A percentile compares a stretch with the other conserved stretches of the same genome.
phyloP scores from a whole-genome alignment of 106 monocot genomes.

The Apostasia ramifera region DNA sequence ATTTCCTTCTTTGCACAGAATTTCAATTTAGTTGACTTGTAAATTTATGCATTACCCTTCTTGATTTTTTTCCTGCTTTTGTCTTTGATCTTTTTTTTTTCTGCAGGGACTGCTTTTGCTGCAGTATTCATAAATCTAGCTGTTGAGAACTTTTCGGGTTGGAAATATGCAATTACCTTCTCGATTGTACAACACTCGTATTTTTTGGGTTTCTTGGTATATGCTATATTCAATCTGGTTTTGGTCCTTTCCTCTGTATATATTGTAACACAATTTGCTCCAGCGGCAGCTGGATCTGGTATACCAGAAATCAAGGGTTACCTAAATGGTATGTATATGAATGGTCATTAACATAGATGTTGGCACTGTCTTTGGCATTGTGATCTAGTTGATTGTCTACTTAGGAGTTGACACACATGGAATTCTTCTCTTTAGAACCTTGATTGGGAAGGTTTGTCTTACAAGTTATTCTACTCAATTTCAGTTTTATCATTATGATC shows the following conservation, averaged over 20 bases:
- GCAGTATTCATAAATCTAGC: slow-evolving; percentile 97
- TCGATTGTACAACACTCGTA: slow-evolving; percentile 91
- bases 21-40: no score
- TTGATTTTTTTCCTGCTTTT: not conserved
- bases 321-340: slow-evolving; percentile 66
- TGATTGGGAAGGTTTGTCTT: slow-evolving; percentile 77
- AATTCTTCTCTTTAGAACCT: slow-evolving; percentile 92
- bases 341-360: not conserved
- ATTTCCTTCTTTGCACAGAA: no score
- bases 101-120: slow-evolving; percentile 86
- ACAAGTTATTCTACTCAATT: slow-evolving; percentile 1
- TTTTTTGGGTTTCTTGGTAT: slow-evolving; percentile 87
- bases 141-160: slow-evolving; percentile 98
- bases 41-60: no score
- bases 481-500: not conserved
- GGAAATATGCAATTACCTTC: slow-evolving; percentile 92
- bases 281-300: slow-evolving; percentile 99
- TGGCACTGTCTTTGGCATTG: not conserved
- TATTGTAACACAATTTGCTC: slow-evolving; percentile 90
- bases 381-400: slow-evolving; percentile 11
- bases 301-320: slow-evolving; percentile 99
- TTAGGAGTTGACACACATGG: slow-evolving; percentile 97
- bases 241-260: slow-evolving; percentile 85
- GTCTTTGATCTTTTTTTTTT: slow-evolving; percentile 5
- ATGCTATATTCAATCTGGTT: slow-evolving; percentile 68